Conservation (phyloP, 306 rosid species). For the Rosa persica region DNA sequence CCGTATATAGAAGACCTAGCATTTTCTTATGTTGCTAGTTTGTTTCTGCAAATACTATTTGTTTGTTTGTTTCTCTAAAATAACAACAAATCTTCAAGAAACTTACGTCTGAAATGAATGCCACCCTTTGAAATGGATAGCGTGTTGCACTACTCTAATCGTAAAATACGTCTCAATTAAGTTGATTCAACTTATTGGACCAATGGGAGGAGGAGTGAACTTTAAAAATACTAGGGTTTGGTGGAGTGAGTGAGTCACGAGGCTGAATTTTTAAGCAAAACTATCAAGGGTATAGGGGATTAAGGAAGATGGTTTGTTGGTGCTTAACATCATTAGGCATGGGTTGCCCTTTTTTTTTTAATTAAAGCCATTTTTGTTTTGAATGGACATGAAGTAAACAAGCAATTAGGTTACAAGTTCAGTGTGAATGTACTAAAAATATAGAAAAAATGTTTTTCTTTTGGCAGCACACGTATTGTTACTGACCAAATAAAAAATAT, state of each 20-base stretch:
- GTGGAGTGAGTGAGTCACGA: slow-evolving; percentile 52
- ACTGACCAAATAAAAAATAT: background rate
- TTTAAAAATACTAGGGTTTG: slow-evolving; percentile 41
- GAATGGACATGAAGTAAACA: background rate
- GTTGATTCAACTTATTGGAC: slow-evolving; percentile 43
- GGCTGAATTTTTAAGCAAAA: slow-evolving; percentile 57
- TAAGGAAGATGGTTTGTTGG: slow-evolving; percentile 49
- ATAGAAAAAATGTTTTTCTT: background rate
- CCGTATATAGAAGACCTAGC: slow-evolving; percentile 11
- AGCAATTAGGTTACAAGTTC: background rate
- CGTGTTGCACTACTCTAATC: slow-evolving; percentile 20
- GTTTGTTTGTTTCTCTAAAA: slow-evolving; percentile 25
- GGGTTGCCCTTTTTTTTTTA: slow-evolving; percentile 24
- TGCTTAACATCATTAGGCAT: slow-evolving; percentile 60
- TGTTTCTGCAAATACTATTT: slow-evolving; percentile 9
- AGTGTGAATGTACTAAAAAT: background rate
- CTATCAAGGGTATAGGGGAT: slow-evolving; percentile 19
- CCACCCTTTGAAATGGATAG: slow-evolving; percentile 32
- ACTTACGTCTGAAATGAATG: slow-evolving; percentile 34
- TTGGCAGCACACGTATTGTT: background rate
- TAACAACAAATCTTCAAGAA: slow-evolving; percentile 31
- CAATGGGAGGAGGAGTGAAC: slow-evolving; percentile 29
- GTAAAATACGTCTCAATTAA: slow-evolving; percentile 21
- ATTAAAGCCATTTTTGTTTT: background rate
- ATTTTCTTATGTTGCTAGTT: slow-evolving; percentile 20